Evolutionary conservation across 164 flowering plant species (phyloP).

Genomic region (Nymphaea colorata): DNA sequence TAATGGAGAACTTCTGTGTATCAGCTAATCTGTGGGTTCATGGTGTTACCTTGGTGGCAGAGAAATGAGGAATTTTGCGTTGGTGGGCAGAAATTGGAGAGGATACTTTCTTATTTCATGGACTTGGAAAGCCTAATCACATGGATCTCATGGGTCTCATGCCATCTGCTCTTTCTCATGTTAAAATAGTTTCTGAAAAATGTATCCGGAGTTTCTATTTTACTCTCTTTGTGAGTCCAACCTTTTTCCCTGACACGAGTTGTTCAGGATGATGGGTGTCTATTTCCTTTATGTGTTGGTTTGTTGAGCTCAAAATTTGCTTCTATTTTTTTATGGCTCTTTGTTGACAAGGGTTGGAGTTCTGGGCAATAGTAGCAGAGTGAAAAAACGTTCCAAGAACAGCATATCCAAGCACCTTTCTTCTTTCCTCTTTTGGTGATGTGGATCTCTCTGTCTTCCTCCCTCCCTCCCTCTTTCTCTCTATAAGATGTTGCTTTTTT

Average conservation of each 20-base stretch:
- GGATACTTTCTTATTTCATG: not conserved
- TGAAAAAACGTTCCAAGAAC: not conserved
- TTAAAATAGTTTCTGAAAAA: too few species aligned
- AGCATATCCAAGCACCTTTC: too few species aligned
- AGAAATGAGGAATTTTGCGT: not conserved
- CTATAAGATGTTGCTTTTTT: not conserved
- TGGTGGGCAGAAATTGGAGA: not conserved
- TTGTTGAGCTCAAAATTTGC: too few species aligned
- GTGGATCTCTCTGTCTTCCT: not conserved
- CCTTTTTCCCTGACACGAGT: not conserved
- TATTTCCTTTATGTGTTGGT: not conserved
- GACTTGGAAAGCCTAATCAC: too few species aligned
- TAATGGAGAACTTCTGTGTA: not conserved
- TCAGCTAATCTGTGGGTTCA: not conserved
- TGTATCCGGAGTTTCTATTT: too few species aligned
- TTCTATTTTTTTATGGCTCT: not conserved
- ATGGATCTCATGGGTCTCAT: too few species aligned
- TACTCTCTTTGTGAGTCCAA: too few species aligned
- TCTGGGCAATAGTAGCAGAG: not conserved
- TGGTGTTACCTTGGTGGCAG: not conserved
- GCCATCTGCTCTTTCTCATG: too few species aligned
- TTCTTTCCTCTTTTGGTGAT: too few species aligned
- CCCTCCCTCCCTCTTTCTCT: not conserved
- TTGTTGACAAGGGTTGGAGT: not conserved
- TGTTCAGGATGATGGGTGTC: not conserved